These are phyloP conservation scores for Jaenimonas drosophilae DNA, from an alignment of 208 protist species.

Conservation along the genomic window DNA sequence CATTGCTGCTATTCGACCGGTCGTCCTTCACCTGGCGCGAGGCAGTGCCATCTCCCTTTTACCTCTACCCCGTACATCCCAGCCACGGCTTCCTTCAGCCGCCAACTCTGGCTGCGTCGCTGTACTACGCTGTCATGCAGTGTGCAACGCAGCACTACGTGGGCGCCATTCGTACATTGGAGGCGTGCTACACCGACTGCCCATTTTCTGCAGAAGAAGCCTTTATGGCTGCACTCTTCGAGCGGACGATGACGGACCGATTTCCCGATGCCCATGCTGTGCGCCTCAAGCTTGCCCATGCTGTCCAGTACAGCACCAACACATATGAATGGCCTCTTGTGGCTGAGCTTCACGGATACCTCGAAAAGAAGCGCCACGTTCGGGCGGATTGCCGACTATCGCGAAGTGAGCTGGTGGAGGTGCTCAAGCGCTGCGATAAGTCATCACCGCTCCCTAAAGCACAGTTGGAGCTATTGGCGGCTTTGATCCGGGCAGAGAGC, in stretches of 20 bases:
- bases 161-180: slow-evolving; percentile 61
- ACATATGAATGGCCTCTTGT: slow-evolving; percentile 56
- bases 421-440: slow-evolving; percentile 45
- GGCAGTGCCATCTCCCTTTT: slow-evolving; percentile 74
- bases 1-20: slow-evolving; percentile 58
- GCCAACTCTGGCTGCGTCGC: slow-evolving; percentile 74
- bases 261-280: slow-evolving; percentile 80
- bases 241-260: slow-evolving; percentile 39
- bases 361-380: slow-evolving; percentile 79
- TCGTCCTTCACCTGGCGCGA: slow-evolving; percentile 64
- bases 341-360: slow-evolving; percentile 67
- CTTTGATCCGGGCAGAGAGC: slow-evolving; percentile 1
- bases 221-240: slow-evolving; percentile 59
- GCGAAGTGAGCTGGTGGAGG: slow-evolving; percentile 35
- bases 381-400: slow-evolving; percentile 54
- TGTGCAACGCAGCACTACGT: slow-evolving; percentile 83
- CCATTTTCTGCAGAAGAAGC: slow-evolving; percentile 41
- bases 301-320: slow-evolving; percentile 67
- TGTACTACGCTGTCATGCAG: slow-evolving; percentile 90
- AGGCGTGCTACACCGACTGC: slow-evolving; percentile 71
- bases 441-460: slow-evolving; percentile 30
- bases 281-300: slow-evolving; percentile 81
- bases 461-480: slow-evolving; percentile 44
- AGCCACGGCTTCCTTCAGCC: slow-evolving; percentile 82
- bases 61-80: slow-evolving; percentile 83